Base-by-base conservation (phyloP, 176 grass and related monocot species). In the Oryza glaberrima region DNA sequence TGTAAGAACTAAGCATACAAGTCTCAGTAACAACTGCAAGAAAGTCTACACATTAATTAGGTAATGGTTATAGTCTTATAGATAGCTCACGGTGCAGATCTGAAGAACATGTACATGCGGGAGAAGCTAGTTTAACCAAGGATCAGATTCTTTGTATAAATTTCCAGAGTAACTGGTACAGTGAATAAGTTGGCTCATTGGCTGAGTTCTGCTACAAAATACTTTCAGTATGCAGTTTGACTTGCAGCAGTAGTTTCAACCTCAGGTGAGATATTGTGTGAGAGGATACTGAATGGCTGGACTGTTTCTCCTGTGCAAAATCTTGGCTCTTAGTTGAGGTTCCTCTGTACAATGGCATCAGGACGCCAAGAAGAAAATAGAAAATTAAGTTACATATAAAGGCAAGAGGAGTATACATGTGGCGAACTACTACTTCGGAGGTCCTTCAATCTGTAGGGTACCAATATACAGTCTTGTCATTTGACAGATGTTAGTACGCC, bases 381-480 rank as follows among this genome's bases (percentile, higher is more conserved):
- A 82, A 65, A 74, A 81, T 69, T 69, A 88, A 45, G 54, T 60
- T 75, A 83, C 61, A 86, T 82, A 20, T 75, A 61, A 78, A 78
- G 64, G 80, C 66, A 81, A 75, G 72, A 75, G 77, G 69, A 19
- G 94, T 87, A 81, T 91, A 85, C 70, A 87, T 40, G 88, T n/a
- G 73, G 70, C 56, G 17, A 77, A 85, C 69, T 77, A 82, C 63
- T 86, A 77, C 76, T 90, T 89, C 70, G 45, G 76, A 76, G 76
- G 76, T 73, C 80, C 65, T 85, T 83, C 82, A 76, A 73, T 84
- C 61, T 87, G 25, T 32, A 48, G 79, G 54, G 83, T 45, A 81
- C 83, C 60, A 82, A 89, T 92, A 90, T 92, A 92, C 89, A 94
- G 63, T 92, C 84, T 71, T 76, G 28, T 85, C 84, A 85, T 65